Conservation (phyloP, 257 asterid genomes). For the Echium plantagineum region DNA sequence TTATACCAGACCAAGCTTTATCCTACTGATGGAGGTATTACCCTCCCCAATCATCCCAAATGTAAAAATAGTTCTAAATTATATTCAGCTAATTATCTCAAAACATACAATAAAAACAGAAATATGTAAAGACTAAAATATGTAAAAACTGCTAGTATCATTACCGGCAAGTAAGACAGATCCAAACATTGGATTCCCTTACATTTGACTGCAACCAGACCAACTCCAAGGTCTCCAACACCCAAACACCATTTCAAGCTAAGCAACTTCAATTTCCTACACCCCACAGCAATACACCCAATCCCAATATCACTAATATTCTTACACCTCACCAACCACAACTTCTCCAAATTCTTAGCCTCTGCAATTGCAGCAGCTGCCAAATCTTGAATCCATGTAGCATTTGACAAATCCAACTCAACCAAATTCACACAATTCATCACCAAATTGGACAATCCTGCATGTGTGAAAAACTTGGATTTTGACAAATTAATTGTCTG, state of each 20-base stretch:
- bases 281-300: constrained; percentile 92
- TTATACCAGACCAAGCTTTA: too few relatives aligned
- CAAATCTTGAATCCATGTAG: constrained; percentile 52
- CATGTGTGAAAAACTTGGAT: constrained; percentile 50
- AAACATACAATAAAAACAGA: background rate
- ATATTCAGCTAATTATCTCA: background rate
- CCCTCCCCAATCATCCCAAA: too few relatives aligned
- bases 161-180: constrained; percentile 82
- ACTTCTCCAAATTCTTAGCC: constrained; percentile 73
- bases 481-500: constrained; percentile 58
- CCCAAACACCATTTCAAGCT: constrained; percentile 87
- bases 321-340: constrained; percentile 71
- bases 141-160: too few relatives aligned
- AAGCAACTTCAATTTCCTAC: constrained; percentile 61
- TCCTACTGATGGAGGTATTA: too few relatives aligned
- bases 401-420: constrained; percentile 76
- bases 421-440: constrained; percentile 54
- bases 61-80: too few relatives aligned
- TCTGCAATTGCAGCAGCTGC: constrained; percentile 62
- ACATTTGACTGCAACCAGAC: constrained; percentile 78
- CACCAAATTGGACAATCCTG: constrained; percentile 56
- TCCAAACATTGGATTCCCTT: constrained; percentile 64
- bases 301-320: constrained; percentile 69
- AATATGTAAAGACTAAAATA: background rate
- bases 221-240: constrained; percentile 87